phyloP scores from a whole-genome alignment of 2,329 filamentous ascomycete species.

The Sclerotinia borealis region DNA sequence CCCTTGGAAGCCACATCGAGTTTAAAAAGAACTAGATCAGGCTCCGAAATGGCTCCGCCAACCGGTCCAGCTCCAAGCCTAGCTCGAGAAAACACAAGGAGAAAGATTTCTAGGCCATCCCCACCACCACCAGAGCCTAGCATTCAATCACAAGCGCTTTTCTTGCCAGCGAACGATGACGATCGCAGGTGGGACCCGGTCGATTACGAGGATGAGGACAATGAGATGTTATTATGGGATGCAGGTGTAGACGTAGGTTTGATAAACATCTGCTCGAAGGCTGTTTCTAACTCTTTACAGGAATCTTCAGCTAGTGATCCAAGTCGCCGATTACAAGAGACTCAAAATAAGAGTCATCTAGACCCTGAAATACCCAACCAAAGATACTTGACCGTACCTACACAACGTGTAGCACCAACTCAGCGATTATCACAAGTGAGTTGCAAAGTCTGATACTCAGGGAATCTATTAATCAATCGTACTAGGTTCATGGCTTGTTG shows the following conservation, averaged over 20 bases:
- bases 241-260: constrained; percentile 54
- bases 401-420: constrained; percentile 57
- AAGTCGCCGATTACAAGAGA: constrained; percentile 18
- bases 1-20: constrained; percentile 26
- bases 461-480: constrained; percentile 23
- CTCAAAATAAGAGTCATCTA: constrained; percentile 16
- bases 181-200: constrained; percentile 69
- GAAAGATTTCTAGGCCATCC: constrained; percentile 40
- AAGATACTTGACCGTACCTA: constrained; percentile 16
- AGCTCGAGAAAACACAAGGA: constrained; percentile 26
- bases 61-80: constrained; percentile 18
- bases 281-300: constrained; percentile 31
- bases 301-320: constrained; percentile 25
- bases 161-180: constrained; percentile 60
- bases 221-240: constrained; percentile 69
- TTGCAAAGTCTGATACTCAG: constrained; percentile 24
- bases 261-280: not conserved
- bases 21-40: constrained; percentile 21
- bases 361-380: not conserved
- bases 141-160: constrained; percentile 60
- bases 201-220: constrained; percentile 57
- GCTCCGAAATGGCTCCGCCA: constrained; percentile 28
- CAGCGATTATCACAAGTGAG: constrained; percentile 66
- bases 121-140: constrained; percentile 51
- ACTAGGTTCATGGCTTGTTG: constrained; percentile 31